These are phyloP conservation scores for Speleostelium caveatum DNA, from an alignment of 78 protist genomes.

Conservation along the genomic window DNA sequence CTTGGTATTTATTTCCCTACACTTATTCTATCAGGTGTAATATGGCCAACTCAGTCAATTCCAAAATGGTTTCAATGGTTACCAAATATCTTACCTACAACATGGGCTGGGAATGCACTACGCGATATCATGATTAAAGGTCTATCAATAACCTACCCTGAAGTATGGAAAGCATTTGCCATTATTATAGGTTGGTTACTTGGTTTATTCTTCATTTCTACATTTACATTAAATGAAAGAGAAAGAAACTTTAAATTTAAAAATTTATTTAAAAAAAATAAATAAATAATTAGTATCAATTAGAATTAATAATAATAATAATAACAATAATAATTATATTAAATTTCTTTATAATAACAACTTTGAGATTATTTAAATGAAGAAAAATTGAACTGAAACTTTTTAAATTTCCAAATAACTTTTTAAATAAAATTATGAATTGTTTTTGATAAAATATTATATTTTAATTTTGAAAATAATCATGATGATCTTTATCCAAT, in stretches of 20 bases:
- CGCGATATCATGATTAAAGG: constrained; percentile 74
- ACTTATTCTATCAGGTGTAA: constrained; percentile 52
- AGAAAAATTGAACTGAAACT: no score
- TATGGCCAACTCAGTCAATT: constrained; percentile 54
- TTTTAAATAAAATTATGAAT: no score
- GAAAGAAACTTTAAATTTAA: constrained; percentile 9
- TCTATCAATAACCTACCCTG: background rate
- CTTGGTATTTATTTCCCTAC: constrained; percentile 74
- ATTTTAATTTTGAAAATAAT: no score
- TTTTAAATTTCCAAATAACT: no score
- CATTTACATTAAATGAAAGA: constrained; percentile 10
- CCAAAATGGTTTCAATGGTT: constrained; percentile 49
- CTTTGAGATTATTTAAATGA: no score
- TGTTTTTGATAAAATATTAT: no score
- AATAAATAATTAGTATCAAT: no score
- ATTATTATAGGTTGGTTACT: constrained; percentile 2
- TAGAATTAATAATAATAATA: no score
- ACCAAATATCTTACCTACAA: constrained; percentile 56
- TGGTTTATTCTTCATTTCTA: background rate
- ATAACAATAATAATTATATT: no score
- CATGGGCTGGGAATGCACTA: constrained; percentile 47
- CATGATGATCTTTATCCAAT: no score
- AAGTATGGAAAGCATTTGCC: constrained; percentile 13
- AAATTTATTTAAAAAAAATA: no score
- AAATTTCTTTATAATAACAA: no score